Evolutionary conservation across 169 alveolate genomes (phyloP).

Genomic region (Plasmodium coatneyi): DNA sequence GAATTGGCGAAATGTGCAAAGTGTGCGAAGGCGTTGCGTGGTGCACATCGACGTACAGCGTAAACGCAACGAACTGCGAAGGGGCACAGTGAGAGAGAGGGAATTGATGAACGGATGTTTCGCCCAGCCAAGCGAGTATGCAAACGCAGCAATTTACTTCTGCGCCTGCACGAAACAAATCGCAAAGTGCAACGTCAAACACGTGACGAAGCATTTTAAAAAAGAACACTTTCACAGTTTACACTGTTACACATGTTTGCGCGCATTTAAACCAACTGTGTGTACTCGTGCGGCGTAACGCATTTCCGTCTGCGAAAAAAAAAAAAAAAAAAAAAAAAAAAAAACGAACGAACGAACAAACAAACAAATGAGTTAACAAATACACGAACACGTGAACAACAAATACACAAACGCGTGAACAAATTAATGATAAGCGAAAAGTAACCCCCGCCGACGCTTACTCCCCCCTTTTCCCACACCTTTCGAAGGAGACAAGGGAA

Average conservation of each 20-base stretch:
- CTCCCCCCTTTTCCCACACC: neutral
- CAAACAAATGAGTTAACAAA: neutral
- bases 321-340: neutral
- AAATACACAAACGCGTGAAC: neutral
- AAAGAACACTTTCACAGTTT: neutral
- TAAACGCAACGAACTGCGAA: neutral
- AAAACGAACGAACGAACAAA: neutral
- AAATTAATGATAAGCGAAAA: neutral
- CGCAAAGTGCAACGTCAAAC: neutral
- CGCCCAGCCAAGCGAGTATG: neutral
- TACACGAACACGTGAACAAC: neutral
- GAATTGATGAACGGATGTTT: neutral
- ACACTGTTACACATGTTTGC: neutral
- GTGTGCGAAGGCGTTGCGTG: neutral
- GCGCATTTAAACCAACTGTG: neutral
- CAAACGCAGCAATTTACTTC: neutral
- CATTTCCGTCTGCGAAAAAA: neutral
- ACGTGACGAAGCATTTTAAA: neutral
- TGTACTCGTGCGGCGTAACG: neutral
- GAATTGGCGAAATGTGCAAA: neutral
- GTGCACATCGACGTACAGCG: neutral
- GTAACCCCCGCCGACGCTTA: neutral
- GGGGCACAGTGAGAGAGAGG: neutral
- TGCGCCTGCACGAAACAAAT: too few relatives aligned
- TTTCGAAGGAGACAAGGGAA: slow-evolving; percentile 73